Evolutionary conservation across 345 rosid genomes (phyloP).

Genomic region (Turritis glabra): DNA sequence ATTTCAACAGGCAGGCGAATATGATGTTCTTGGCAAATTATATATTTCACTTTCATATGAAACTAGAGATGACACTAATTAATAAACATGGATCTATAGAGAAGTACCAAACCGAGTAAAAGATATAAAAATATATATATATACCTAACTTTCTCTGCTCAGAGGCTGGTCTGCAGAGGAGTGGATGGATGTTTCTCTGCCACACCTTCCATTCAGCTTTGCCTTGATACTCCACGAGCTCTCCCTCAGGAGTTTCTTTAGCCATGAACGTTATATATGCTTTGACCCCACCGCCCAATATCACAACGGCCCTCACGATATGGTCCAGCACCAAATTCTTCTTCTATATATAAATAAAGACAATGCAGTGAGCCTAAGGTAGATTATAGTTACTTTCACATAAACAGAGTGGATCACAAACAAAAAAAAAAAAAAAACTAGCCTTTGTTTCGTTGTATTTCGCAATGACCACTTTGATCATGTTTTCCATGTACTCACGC

Average conservation of each 20-base stretch:
- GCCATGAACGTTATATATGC: slow-evolving; percentile 9
- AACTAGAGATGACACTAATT: not conserved
- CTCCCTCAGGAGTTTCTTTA: not conserved
- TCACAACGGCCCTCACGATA: not conserved
- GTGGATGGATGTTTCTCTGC: not conserved
- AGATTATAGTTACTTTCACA: not conserved
- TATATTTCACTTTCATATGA: not conserved
- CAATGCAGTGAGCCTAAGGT: not conserved
- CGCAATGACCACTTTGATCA: not conserved
- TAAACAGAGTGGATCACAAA: not conserved
- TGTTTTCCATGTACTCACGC: not conserved
- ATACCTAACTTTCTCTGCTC: not conserved
- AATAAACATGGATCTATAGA: too few species aligned
- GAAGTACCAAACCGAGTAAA: not conserved
- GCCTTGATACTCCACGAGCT: slow-evolving; percentile 1
- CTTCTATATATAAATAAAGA: not conserved
- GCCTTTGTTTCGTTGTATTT: not conserved
- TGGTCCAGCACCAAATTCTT: not conserved
- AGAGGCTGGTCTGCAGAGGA: slow-evolving; percentile 14
- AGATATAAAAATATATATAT: too few species aligned
- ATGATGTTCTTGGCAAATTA: too few species aligned
- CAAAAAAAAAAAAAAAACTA: not conserved
- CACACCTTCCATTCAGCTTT: slow-evolving; percentile 1
- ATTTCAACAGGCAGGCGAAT: too few species aligned
- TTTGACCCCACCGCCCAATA: not conserved